Evolutionary conservation across 2,329 filamentous ascomycete species (phyloP), one percentile per base, ranked within the genome.

Genomic region (Phyllosticta citrichinensis): DNA sequence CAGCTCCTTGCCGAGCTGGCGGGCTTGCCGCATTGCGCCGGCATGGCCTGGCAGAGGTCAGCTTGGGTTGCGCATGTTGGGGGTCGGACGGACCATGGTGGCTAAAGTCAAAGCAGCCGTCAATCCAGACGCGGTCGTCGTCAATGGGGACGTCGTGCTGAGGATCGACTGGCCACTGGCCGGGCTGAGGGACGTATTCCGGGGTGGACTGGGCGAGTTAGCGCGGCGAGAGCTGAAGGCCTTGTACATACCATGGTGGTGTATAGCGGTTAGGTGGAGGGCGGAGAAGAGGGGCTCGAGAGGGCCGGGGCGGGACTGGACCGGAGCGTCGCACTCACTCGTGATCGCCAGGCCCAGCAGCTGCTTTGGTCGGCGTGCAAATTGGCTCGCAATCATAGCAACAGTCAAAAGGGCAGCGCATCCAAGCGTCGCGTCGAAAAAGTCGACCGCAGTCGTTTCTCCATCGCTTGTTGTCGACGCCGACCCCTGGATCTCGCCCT

Each of bases 91-190:
- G 66, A 91, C 89, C 94, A 74, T 97, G 94, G 74, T 99, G 94
- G 77, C 92, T 95, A 77, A 99, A 99, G 79, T 99, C 94, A 78
- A 97, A 99, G 81, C 94, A 99, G 64, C 94, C 94, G 74, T 99
- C 94, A 25, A 99, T 89, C 95, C 95, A 99, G 69, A 99, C 89
- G 66, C 93, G 86, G 68, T 89, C 85, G 62, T 87, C 81, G 25
- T 75, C 77, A 55, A 87, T 78, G 2, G 77, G 71, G 52, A 82
- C 71, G 69, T 84, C 81, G 51, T 85, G 76, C 72, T 87, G 84
- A 11, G 84, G 84, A 66, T 81, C 82, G 50, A 84, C 82, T n/a
- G 84, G 84, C 84, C 84, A 87, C 65, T 83, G 69, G 58, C 84
- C 84, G 25, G 76, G 70, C 57, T 73, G 66, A 61, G 84, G 84